Conservation (phyloP, 1,139 yeast genomes). For the Pichia sorboxylosa region DNA sequence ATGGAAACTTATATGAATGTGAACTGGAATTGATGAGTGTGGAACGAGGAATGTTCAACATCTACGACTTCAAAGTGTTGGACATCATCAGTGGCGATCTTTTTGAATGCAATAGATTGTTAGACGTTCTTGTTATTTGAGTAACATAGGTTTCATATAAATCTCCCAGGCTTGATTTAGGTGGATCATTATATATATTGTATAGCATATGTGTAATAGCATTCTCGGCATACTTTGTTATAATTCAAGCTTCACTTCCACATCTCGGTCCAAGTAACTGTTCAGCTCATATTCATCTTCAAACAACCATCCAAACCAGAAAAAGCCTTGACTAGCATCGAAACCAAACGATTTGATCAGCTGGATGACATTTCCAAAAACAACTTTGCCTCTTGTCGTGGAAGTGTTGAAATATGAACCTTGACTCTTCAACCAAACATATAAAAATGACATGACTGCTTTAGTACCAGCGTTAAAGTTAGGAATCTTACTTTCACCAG, state of each 20-base stretch:
- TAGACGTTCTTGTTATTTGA: constrained; percentile 51
- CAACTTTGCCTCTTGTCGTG: constrained; percentile 8
- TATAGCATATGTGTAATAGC: too few relatives aligned
- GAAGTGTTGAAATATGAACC: constrained; percentile 7
- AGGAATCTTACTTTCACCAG: constrained; percentile 4
- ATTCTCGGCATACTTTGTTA: too few relatives aligned
- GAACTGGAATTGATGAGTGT: constrained; percentile 51
- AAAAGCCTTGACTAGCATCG: constrained; percentile 15
- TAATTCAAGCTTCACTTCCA: constrained; percentile 5
- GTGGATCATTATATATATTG: too few relatives aligned
- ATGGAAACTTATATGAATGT: constrained; percentile 54
- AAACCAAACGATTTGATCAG: constrained; percentile 15
- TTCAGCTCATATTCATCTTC: constrained; percentile 17
- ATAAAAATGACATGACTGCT: constrained; percentile 15
- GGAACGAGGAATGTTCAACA: constrained; percentile 50
- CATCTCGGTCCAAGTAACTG: constrained; percentile 14
- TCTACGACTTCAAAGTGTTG: constrained; percentile 54
- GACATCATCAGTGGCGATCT: constrained; percentile 60
- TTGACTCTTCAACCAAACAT: constrained; percentile 19
- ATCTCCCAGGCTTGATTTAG: too few relatives aligned
- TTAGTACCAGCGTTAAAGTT: constrained; percentile 14
- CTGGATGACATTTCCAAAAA: constrained; percentile 13
- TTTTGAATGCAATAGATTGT: constrained; percentile 57
- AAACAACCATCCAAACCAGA: constrained; percentile 20
- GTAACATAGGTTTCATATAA: too few relatives aligned